Conservation (phyloP, 768 basidiomycete species). For the Tylopilus felleus region DNA sequence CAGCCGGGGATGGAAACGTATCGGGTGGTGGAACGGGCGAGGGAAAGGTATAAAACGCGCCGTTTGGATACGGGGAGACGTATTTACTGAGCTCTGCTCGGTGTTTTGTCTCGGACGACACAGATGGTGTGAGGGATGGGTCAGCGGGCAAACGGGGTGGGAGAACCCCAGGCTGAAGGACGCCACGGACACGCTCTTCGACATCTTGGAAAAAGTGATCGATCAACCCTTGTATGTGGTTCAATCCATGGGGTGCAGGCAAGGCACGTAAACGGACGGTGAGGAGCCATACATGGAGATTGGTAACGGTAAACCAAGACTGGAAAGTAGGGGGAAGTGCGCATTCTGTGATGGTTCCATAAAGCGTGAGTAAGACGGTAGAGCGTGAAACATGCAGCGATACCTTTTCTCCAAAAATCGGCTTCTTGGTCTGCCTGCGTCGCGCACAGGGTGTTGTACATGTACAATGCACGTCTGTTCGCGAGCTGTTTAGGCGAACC, state of each 20-base stretch:
- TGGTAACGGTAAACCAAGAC: constrained; percentile 93
- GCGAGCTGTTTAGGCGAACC: constrained; percentile 59
- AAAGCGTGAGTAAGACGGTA: background rate
- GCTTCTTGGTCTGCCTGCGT: constrained; percentile 55
- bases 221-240: constrained; percentile 77
- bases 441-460: constrained; percentile 59
- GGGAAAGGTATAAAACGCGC: constrained; percentile 27
- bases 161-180: constrained; percentile 57
- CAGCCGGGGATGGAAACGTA: constrained; percentile 27
- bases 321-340: constrained; percentile 90
- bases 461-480: constrained; percentile 50
- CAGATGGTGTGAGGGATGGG: constrained; percentile 10
- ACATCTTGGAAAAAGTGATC: constrained; percentile 96
- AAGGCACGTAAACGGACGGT: constrained; percentile 85
- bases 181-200: constrained; percentile 82
- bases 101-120: constrained; percentile 8
- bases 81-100: constrained; percentile 22
- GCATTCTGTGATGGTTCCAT: constrained; percentile 52
- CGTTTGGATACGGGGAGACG: constrained; percentile 22
- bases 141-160: constrained; percentile 20
- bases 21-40: constrained; percentile 23
- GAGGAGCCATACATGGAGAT: constrained; percentile 89
- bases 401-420: constrained; percentile 65
- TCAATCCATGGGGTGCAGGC: constrained; percentile 58
- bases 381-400: constrained; percentile 7